phyloP scores from a whole-genome alignment of 2,329 filamentous ascomycete species.

The Colletotrichum godetiae region DNA sequence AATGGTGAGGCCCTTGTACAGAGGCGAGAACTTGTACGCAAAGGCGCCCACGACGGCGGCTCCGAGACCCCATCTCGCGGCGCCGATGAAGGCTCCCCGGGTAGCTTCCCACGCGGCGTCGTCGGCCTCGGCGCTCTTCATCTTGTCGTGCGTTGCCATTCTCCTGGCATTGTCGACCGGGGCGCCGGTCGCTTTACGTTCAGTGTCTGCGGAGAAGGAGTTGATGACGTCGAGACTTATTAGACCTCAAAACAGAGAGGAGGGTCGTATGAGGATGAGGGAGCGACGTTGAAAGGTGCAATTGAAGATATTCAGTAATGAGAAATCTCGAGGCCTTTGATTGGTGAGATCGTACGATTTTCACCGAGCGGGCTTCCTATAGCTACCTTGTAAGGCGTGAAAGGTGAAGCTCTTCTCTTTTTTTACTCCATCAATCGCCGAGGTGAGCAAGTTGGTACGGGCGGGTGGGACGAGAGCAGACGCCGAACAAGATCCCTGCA shows the following conservation, averaged over 20 bases:
- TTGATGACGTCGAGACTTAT: constrained; percentile 31
- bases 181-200: not conserved
- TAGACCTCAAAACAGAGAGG: too few relatives aligned
- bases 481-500: constrained; percentile 27
- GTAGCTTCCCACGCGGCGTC: constrained; percentile 78
- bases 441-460: constrained; percentile 13
- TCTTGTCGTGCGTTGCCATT: constrained; percentile 65
- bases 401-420: constrained; percentile 1
- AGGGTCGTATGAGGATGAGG: not conserved
- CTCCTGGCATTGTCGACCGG: constrained; percentile 26
- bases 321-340: not conserved
- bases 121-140: constrained; percentile 74
- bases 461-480: constrained; percentile 25
- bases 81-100: constrained; percentile 74
- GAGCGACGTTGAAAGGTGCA: not conserved
- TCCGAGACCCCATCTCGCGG: constrained; percentile 78
- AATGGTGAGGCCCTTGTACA: constrained; percentile 78
- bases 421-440: constrained; percentile 29
- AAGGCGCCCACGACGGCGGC: constrained; percentile 70
- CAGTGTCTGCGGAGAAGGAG: constrained; percentile 1
- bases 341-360: constrained; percentile 33
- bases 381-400: not conserved
- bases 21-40: constrained; percentile 73
- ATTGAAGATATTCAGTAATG: not conserved
- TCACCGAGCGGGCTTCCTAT: not conserved